Percentiles rank a stretch among this genome's conserved stretches.
phyloP scores from a whole-genome alignment of 495 filamentous ascomycete species.

The Chlorociboria aeruginascens region DNA sequence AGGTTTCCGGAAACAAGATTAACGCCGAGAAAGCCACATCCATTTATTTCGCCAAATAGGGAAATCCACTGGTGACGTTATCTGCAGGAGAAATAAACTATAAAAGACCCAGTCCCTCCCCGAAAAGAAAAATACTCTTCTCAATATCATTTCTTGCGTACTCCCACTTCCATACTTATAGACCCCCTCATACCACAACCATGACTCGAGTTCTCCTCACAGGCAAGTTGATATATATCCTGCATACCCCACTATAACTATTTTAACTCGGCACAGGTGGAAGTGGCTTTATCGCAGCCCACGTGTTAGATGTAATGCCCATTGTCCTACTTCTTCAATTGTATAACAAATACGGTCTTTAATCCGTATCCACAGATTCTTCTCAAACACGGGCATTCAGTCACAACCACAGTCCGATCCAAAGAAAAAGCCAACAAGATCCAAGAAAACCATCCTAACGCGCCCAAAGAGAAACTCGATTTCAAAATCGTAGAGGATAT shows the following conservation, averaged over 20 bases:
- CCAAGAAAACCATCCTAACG: conserved; percentile 48
- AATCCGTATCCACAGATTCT: neutral
- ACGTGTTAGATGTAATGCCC: conserved; percentile 48
- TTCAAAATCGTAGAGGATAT: conserved; percentile 79
- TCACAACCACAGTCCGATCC: conserved; percentile 75
- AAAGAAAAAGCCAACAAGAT: conserved; percentile 70
- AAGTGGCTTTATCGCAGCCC: conserved; percentile 66
- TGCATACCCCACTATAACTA: conserved; percentile 8
- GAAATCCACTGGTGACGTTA: too few relatives aligned
- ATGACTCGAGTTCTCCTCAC: conserved; percentile 52
- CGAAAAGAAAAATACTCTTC: too few relatives aligned
- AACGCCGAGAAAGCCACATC: too few relatives aligned
- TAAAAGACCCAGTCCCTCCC: too few relatives aligned
- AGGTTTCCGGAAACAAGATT: too few relatives aligned
- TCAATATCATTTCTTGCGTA: too few relatives aligned
- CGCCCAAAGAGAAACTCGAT: conserved; percentile 50
- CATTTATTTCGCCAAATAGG: too few relatives aligned
- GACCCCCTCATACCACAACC: too few relatives aligned
- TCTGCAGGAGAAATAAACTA: too few relatives aligned
- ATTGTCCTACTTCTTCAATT: conserved; percentile 42
- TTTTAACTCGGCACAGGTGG: conserved; percentile 30
- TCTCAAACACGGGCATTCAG: conserved; percentile 41
- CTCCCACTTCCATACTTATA: too few relatives aligned
- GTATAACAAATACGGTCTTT: conserved; percentile 17
- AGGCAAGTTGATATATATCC: conserved; percentile 24